phyloP scores from a whole-genome alignment of 1,139 yeast genomes.

The Debaryomyces nepalensis region DNA sequence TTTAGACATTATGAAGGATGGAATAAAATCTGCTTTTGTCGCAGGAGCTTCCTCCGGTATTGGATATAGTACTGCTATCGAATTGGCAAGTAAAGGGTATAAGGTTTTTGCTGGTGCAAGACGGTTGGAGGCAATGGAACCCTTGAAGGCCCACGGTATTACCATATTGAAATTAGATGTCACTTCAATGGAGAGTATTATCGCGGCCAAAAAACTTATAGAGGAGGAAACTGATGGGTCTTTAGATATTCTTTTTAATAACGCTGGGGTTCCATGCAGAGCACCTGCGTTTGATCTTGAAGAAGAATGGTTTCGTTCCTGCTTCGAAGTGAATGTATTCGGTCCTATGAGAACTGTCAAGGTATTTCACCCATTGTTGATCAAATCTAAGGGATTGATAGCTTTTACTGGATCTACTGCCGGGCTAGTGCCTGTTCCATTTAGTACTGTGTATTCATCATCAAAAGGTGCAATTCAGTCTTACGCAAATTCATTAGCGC shows the following conservation, averaged over 20 bases:
- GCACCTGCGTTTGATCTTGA: slow-evolving; percentile 25
- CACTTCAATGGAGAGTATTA: slow-evolving; percentile 50
- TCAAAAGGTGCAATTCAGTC: slow-evolving; percentile 59
- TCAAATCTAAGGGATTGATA: slow-evolving; percentile 19
- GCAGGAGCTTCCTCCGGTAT: slow-evolving; percentile 45
- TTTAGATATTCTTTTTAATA: slow-evolving; percentile 28
- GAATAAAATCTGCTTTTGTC: slow-evolving; percentile 27
- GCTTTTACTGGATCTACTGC: slow-evolving; percentile 20
- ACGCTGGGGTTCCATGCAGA: slow-evolving; percentile 22
- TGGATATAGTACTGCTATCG: slow-evolving; percentile 37
- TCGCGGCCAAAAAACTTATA: slow-evolving; percentile 35
- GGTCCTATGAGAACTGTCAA: slow-evolving; percentile 22
- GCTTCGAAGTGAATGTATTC: slow-evolving; percentile 25
- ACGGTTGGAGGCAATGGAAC: slow-evolving; percentile 57
- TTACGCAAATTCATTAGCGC: slow-evolving; percentile 57
- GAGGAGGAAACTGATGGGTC: slow-evolving; percentile 20
- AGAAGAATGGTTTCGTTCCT: slow-evolving; percentile 20
- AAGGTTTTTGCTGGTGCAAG: slow-evolving; percentile 63
- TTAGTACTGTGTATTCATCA: slow-evolving; percentile 15
- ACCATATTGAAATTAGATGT: slow-evolving; percentile 39
- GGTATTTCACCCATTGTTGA: slow-evolving; percentile 19
- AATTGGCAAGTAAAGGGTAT: slow-evolving; percentile 32
- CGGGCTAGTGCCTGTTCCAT: slow-evolving; percentile 18
- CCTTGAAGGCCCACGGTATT: slow-evolving; percentile 39
- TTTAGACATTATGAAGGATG: neutral